Conservation (phyloP, 83 land plant species). For the Isoetes engelmannii region DNA sequence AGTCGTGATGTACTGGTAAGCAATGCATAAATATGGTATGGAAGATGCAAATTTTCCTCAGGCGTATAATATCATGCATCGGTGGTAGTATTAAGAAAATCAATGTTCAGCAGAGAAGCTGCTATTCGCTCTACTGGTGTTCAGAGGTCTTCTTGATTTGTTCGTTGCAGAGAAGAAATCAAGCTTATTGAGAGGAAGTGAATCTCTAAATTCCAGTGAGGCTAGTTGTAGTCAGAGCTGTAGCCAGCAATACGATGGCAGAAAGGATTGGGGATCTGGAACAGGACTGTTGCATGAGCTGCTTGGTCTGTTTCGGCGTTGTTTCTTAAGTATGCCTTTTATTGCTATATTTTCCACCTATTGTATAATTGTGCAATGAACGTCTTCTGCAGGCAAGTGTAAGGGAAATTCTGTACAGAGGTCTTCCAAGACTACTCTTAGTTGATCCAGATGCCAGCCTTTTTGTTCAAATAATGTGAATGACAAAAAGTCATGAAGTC, state of each 20-base stretch:
- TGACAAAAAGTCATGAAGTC: too few relatives aligned
- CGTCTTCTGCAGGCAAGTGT: slow-evolving; percentile 50
- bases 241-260: slow-evolving; percentile 28
- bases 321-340: slow-evolving; percentile 54
- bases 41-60: background rate
- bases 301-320: slow-evolving; percentile 69
- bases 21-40: background rate
- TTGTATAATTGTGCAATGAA: background rate
- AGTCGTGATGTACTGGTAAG: slow-evolving; percentile 72
- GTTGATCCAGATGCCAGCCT: slow-evolving; percentile 57
- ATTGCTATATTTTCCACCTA: background rate
- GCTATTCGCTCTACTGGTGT: slow-evolving; percentile 55
- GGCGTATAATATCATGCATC: slow-evolving; percentile 4
- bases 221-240: slow-evolving; percentile 74
- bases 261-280: slow-evolving; percentile 18
- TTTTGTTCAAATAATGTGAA: too few relatives aligned
- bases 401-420: slow-evolving; percentile 57
- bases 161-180: slow-evolving; percentile 45
- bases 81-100: slow-evolving; percentile 68
- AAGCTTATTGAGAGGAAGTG: slow-evolving; percentile 28
- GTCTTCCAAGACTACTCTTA: slow-evolving; percentile 57
- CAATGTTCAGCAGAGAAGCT: slow-evolving; percentile 75
- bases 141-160: slow-evolving; percentile 54
- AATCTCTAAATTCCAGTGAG: slow-evolving; percentile 62
- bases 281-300: slow-evolving; percentile 58